Evolutionary conservation across 2,329 filamentous ascomycete species (phyloP).

Genomic region (Amauroascus niger): DNA sequence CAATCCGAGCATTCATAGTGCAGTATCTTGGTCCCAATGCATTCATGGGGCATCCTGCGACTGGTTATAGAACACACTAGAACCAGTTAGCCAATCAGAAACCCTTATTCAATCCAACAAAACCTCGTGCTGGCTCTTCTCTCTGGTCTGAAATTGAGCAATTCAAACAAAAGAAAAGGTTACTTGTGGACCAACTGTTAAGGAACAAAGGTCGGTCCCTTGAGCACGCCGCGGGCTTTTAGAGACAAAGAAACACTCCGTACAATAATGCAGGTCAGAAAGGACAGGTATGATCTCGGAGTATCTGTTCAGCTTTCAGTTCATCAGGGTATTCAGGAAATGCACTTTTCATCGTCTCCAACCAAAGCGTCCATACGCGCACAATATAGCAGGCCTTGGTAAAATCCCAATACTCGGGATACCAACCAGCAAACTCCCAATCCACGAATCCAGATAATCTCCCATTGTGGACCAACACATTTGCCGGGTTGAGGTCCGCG

Average conservation of each 20-base stretch:
- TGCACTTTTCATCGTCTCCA: constrained; percentile 11
- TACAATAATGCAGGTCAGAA: background rate
- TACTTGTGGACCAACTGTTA: background rate
- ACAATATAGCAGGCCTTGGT: constrained; percentile 11
- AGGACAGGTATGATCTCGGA: constrained; percentile 11
- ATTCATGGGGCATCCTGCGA: background rate
- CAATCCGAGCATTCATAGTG: background rate
- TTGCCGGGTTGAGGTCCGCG: constrained; percentile 20
- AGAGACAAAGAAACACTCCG: background rate
- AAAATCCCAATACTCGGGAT: too few species aligned
- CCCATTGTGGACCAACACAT: constrained; percentile 19
- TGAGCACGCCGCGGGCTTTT: background rate
- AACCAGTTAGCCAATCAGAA: too few species aligned
- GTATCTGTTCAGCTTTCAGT: constrained; percentile 13
- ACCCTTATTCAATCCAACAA: background rate
- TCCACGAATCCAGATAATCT: constrained; percentile 21
- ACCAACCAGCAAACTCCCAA: constrained; percentile 22
- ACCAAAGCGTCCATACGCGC: constrained; percentile 13
- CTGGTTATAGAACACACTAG: too few species aligned
- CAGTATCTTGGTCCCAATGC: background rate
- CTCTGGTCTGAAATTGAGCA: background rate
- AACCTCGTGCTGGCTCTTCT: background rate
- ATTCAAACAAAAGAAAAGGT: background rate
- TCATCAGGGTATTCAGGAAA: constrained; percentile 14
- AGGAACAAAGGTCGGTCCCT: background rate